Conservation (phyloP, 495 filamentous ascomycete genomes). For the Penicillium soppii region DNA sequence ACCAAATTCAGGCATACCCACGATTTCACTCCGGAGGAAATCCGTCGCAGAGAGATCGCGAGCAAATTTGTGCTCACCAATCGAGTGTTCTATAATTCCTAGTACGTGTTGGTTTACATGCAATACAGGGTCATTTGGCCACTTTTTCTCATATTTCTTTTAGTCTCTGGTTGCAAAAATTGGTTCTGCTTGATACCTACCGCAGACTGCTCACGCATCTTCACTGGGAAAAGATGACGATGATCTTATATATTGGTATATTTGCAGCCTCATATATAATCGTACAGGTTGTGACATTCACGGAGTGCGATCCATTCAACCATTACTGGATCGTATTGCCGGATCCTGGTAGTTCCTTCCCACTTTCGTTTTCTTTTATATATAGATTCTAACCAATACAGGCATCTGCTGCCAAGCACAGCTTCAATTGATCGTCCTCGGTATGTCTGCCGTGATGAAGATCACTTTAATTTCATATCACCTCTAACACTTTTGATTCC, state of each 20-base stretch:
- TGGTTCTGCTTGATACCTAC: conserved; percentile 42
- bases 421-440: conserved; percentile 36
- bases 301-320: conserved; percentile 43
- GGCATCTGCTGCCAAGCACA: conserved; percentile 37
- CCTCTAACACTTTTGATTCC: not conserved
- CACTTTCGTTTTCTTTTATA: not conserved
- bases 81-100: conserved; percentile 33
- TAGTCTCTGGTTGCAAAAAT: conserved; percentile 44
- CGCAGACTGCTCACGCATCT: conserved; percentile 36
- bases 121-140: not conserved
- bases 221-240: conserved; percentile 29
- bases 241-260: conserved; percentile 30
- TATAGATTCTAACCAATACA: conserved; percentile 5
- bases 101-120: conserved; percentile 16
- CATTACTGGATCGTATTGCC: conserved; percentile 44
- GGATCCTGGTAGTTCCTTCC: conserved; percentile 27
- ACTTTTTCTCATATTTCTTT: conserved; percentile 5
- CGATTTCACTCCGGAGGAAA: conserved; percentile 26
- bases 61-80: conserved; percentile 30
- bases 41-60: conserved; percentile 30
- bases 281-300: conserved; percentile 38
- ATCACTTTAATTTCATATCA: not conserved
- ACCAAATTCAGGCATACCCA: conserved; percentile 10
- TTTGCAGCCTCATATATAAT: conserved; percentile 34
- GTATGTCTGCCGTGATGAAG: not conserved